These are phyloP conservation scores for Mortierella antarctica DNA, from an alignment of 192 early-diverging fungal genomes.

Conservation along the genomic window DNA sequence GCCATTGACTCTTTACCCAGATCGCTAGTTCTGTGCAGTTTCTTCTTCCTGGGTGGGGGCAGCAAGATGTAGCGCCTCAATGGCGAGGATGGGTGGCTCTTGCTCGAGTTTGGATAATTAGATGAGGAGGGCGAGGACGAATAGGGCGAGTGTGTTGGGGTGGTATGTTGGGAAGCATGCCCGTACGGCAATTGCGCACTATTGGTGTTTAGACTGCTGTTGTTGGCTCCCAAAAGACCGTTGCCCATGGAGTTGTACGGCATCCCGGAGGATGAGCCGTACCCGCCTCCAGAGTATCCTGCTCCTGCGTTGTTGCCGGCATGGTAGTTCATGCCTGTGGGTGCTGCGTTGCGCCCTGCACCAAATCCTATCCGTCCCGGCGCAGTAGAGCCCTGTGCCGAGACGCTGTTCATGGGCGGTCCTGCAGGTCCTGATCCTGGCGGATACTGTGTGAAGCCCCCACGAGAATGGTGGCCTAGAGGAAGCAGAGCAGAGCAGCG, in stretches of 20 bases:
- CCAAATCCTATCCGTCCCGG: constrained; percentile 21
- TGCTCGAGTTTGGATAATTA: constrained; percentile 48
- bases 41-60: constrained; percentile 53
- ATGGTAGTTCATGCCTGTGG: constrained; percentile 16
- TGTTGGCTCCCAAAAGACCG: constrained; percentile 1
- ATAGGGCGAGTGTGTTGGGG: constrained; percentile 58
- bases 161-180: constrained; percentile 40
- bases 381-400: constrained; percentile 1
- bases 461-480: constrained; percentile 39
- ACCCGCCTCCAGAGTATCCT: constrained; percentile 9
- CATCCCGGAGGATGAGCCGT: constrained; percentile 15
- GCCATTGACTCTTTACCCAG: constrained; percentile 22
- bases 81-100: constrained; percentile 38
- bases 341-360: constrained; percentile 13
- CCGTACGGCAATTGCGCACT: constrained; percentile 23
- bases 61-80: constrained; percentile 59
- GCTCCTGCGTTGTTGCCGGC: constrained; percentile 2
- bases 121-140: constrained; percentile 60
- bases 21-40: constrained; percentile 55
- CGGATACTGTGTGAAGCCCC: constrained; percentile 36
- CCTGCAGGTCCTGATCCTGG: constrained; percentile 32
- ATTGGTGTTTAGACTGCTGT: constrained; percentile 8
- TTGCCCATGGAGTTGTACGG: not conserved
- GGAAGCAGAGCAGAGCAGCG: not conserved
- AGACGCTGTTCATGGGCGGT: constrained; percentile 9